Percentiles rank a stretch among this genome's conserved stretches.
phyloP scores from a whole-genome alignment of 2,329 filamentous ascomycete species.

The Mycosphaerelloides madeirae region DNA sequence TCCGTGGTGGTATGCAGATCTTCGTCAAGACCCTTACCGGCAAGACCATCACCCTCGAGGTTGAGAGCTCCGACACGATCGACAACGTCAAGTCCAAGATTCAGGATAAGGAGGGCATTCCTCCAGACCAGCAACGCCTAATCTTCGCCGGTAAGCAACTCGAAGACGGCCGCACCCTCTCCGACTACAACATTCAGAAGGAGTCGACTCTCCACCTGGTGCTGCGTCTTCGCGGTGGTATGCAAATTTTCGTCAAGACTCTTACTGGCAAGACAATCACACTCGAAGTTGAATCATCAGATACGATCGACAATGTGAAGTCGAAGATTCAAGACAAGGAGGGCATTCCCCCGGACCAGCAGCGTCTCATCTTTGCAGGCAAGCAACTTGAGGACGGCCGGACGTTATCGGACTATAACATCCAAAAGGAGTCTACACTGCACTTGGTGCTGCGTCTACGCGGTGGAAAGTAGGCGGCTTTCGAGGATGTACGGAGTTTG shows the following conservation, averaged over 20 bases:
- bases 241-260: conserved; percentile 58
- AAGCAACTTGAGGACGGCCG: conserved; percentile 99
- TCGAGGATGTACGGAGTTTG: conserved; percentile 91
- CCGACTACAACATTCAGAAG: conserved; percentile 99
- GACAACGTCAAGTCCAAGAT: conserved; percentile 99
- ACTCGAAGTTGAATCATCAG: conserved; percentile 99
- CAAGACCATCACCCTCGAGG: conserved; percentile 99
- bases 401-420: conserved; percentile 99
- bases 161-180: conserved; percentile 93
- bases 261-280: conserved; percentile 99
- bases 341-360: conserved; percentile 97
- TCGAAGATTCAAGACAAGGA: conserved; percentile 98
- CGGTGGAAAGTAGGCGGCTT: conserved; percentile 82
- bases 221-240: conserved; percentile 94
- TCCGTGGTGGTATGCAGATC: conserved; percentile 66
- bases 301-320: conserved; percentile 99
- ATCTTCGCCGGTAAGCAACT: conserved; percentile 99
- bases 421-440: conserved; percentile 99
- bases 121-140: conserved; percentile 94
- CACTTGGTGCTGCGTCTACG: conserved; percentile 97
- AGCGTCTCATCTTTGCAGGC: conserved; percentile 98
- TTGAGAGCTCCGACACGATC: conserved; percentile 98
- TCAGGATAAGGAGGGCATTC: conserved; percentile 99
- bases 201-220: conserved; percentile 98
- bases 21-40: conserved; percentile 99